Evolutionary conservation across 129 eudicot species (phyloP), one percentile per base, ranked within the genome.

Genomic region (Glebionis coronaria): DNA sequence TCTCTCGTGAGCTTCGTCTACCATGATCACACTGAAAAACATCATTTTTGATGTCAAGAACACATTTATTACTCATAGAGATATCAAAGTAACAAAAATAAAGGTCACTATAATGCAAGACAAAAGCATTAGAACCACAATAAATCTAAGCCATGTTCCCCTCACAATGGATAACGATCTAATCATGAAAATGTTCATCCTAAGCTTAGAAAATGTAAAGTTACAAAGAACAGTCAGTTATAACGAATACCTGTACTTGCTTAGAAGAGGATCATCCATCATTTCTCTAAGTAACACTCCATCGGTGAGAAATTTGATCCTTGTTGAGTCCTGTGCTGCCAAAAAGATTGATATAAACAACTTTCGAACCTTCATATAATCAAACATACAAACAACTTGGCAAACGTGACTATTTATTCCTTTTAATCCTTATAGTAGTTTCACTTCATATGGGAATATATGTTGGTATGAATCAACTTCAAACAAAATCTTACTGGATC

Each of bases 1-100:
- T 77, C 99, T 82, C 76, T 93, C 99, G 47, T 93, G 99, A 76
- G 97, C 99, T 84, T 93, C 99, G 73, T 93, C 99, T 47, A 93
- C 93, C 99, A 93, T 93, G 73, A 93, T 86, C 51, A 93, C 95
- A 82, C 99, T 93, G 81, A 52, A 78, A 61, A 14, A 40, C 14
- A 44, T 13, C 45, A 59, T 61, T 46, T n/a, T 58, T 5, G 1
- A 56, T 15, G 9, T 66, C 25, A 56, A 57, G 2, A 1, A 42
- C 18, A 52, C 18, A 44, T 46, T 40, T 15, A 61, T 18, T 21
- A 21, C 50, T 19, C 57, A 57, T 20, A 50, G 8, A 11, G 53
- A 50, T 49, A 54, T 4, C 25, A 14, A 73, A 52, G 29, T 52
- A 53, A 53, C 21, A 18, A 35, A 2, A 12, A 50, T 5, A 6